A percentile compares a stretch with the other conserved stretches of the same genome.
Evolutionary conservation across 2,329 filamentous ascomycete genomes (phyloP).

Genomic region (Aspergillus udagawae): DNA sequence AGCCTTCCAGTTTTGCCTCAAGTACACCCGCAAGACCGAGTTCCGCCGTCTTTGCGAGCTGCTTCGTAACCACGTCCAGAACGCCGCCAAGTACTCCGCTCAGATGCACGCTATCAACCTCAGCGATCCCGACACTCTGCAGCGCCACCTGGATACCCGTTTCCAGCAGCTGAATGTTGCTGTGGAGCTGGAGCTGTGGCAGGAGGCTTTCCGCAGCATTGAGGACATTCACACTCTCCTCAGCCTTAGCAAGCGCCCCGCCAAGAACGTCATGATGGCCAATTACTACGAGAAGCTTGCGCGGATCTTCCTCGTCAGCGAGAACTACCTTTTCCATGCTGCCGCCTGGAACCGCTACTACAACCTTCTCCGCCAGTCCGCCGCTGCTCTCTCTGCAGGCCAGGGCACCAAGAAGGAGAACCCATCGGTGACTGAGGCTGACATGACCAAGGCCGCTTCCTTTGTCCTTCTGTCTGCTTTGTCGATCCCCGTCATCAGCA

Average conservation of each 20-base stretch:
- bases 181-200: constrained; percentile 96
- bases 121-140: constrained; percentile 93
- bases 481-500: constrained; percentile 99
- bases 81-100: constrained; percentile 96
- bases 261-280: constrained; percentile 99
- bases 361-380: constrained; percentile 88
- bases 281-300: constrained; percentile 99
- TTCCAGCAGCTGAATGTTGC: constrained; percentile 98
- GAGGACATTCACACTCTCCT: constrained; percentile 98
- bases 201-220: constrained; percentile 98
- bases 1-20: constrained; percentile 97
- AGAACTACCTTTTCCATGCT: constrained; percentile 99
- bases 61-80: constrained; percentile 96
- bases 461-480: constrained; percentile 93
- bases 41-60: constrained; percentile 98
- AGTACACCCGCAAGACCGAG: constrained; percentile 98
- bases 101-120: constrained; percentile 99
- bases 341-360: constrained; percentile 97
- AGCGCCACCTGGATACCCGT: constrained; percentile 94
- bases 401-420: constrained; percentile 93
- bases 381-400: constrained; percentile 74
- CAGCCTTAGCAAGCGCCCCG: constrained; percentile 93
- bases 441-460: constrained; percentile 89
- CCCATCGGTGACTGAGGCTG: constrained; percentile 80
- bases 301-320: constrained; percentile 95